Evolutionary conservation across 768 basidiomycete genomes (phyloP), one percentile per base, ranked within the genome.

Genomic region (Trametes villosa): DNA sequence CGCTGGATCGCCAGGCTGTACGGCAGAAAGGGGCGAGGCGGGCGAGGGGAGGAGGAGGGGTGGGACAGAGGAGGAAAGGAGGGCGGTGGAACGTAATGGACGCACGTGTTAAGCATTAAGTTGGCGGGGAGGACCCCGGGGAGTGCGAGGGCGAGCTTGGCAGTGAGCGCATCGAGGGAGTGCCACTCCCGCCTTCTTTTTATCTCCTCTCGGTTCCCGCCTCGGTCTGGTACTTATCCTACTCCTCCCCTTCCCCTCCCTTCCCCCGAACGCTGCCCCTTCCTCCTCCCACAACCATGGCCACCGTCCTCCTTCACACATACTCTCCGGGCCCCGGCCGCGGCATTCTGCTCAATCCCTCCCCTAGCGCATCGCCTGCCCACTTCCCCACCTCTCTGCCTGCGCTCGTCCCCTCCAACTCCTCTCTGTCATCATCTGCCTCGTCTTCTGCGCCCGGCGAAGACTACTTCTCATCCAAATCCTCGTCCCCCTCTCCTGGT

Each of bases 341-440:
- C 7, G 69, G 72, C 67, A 71, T 70, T 53, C 69, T 73, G 24
- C 67, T 71, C 66, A 72, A 72, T 65, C 66, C 67, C 0, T 72
- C 71, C 12, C 71, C 71, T 11, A 57, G 68, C 34, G 59, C 64
- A 20, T 70, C 71, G 17, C 69, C 69, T 8, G 67, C 68, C 59
- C 54, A 53, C 49, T 65, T 65, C 51, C 45, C 63, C 4, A 40
- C 62, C 18, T 63, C 68, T 15, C 64, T 72, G 18, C 70, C 68
- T 12, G 66, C 54, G 45, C 68, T 60, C 47, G 57, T 54, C 53
- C 67, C 66, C 44, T 66, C 67, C 44, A 64, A 64, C 60, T 63
- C 64, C 13, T 69, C 70, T 15, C 57, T 66, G 42, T 70, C 69
- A 11, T 69, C 69, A 27, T 69, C 68, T 47, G 62, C 71, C 1